A percentile compares a stretch with the other conserved stretches of the same genome.
phyloP scores from a whole-genome alignment of 1,284 basidiomycete species.

The Phenoliferia sp. region DNA sequence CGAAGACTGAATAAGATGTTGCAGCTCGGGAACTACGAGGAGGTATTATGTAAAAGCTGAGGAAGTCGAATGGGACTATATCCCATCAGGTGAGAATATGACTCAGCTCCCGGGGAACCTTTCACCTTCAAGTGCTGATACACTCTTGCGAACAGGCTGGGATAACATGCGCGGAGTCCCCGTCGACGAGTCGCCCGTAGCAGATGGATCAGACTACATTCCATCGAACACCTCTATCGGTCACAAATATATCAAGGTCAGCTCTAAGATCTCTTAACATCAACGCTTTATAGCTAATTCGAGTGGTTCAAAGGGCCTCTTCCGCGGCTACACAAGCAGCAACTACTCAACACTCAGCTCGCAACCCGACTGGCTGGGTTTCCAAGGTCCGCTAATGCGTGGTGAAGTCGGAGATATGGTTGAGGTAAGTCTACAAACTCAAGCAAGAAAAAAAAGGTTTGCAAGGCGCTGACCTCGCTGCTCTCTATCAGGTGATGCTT shows the following conservation, averaged over 20 bases:
- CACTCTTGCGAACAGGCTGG: not conserved
- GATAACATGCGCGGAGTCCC: not conserved
- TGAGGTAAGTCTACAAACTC: not conserved
- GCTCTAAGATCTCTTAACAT: not conserved
- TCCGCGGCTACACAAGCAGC: not conserved
- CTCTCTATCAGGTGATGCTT: not conserved
- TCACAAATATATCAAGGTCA: not conserved
- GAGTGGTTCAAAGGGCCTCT: not conserved
- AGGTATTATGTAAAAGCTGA: not conserved
- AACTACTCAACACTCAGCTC: not conserved
- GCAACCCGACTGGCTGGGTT: not conserved
- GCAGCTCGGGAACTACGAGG: not conserved
- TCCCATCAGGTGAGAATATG: not conserved
- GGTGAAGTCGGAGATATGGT: not conserved
- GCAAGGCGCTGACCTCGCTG: no score
- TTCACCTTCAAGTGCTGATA: not conserved
- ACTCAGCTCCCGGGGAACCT: not conserved
- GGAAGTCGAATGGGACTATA: not conserved
- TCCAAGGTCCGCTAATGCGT: not conserved
- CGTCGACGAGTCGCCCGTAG: not conserved
- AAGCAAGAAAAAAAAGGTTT: not conserved
- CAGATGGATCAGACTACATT: not conserved
- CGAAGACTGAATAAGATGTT: not conserved
- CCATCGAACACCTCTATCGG: not conserved
- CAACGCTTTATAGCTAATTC: not conserved